These are phyloP conservation scores for Candolleomyces efflorescens DNA, from an alignment of 768 basidiomycete genomes.

Conservation along the genomic window DNA sequence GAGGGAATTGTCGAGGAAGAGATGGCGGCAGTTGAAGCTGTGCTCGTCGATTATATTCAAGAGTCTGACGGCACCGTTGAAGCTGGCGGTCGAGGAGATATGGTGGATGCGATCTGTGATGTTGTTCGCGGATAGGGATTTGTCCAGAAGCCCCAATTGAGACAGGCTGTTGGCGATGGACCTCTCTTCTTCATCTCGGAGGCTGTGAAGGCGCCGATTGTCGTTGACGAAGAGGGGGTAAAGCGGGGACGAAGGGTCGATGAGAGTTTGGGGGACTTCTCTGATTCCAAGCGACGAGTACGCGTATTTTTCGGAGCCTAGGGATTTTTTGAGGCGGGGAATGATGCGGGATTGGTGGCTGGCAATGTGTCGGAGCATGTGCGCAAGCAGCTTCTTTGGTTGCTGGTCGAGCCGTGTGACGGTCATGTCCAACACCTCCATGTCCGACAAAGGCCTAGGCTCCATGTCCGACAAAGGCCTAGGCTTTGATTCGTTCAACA, in stretches of 20 bases:
- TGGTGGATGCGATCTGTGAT: slow-evolving; percentile 30
- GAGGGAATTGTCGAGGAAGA: not conserved
- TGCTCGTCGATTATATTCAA: slow-evolving; percentile 11
- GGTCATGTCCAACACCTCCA: not conserved
- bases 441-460: not conserved
- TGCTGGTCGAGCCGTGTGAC: not conserved
- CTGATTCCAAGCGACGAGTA: slow-evolving; percentile 13
- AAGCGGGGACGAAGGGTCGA: slow-evolving; percentile 30
- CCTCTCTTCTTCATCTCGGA: not conserved
- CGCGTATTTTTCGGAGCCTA: slow-evolving; percentile 27
- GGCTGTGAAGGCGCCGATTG: slow-evolving; percentile 11
- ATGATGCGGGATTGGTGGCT: slow-evolving; percentile 19
- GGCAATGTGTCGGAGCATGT: slow-evolving; percentile 14
- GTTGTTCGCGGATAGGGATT: slow-evolving; percentile 23
- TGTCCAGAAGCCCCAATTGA: slow-evolving; percentile 23
- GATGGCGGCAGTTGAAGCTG: slow-evolving; percentile 13
- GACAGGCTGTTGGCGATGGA: slow-evolving; percentile 17
- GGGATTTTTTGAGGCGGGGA: slow-evolving; percentile 16
- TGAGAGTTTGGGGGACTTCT: slow-evolving; percentile 18
- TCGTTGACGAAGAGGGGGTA: slow-evolving; percentile 20
- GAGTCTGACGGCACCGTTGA: slow-evolving; percentile 6
- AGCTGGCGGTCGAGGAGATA: slow-evolving; percentile 19
- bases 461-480: too few species aligned
- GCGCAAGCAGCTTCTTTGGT: not conserved
- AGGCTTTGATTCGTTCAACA: not conserved